Percentiles rank a stretch among this genome's conserved stretches.
phyloP scores from a whole-genome alignment of 495 filamentous ascomycete genomes.

The Parachaetomium inaequale region DNA sequence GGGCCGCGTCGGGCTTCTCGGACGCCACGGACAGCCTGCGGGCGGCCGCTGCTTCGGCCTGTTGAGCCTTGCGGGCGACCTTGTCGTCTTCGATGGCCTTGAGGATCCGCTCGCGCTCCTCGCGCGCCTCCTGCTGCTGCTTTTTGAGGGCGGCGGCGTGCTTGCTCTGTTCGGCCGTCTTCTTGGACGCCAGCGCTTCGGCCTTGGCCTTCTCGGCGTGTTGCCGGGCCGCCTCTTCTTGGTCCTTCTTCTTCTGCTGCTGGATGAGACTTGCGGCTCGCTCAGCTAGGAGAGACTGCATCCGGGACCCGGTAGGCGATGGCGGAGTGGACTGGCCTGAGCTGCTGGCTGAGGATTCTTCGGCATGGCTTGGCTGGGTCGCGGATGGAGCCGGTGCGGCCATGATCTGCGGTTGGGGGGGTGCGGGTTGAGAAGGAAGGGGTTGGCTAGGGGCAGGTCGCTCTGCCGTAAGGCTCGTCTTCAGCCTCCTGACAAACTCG shows the following conservation, averaged over 20 bases:
- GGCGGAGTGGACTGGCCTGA: conserved; percentile 22
- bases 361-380: conserved; percentile 1
- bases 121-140: conserved; percentile 51
- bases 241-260: conserved; percentile 30
- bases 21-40: conserved; percentile 18
- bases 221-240: conserved; percentile 30
- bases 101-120: conserved; percentile 59
- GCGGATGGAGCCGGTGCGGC: conserved; percentile 9
- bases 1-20: conserved; percentile 8
- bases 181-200: conserved; percentile 35
- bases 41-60: conserved; percentile 47
- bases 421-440: background rate
- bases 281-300: conserved; percentile 28
- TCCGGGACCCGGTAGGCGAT: conserved; percentile 19
- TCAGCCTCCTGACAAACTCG: conserved; percentile 53
- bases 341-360: conserved; percentile 9
- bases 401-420: background rate
- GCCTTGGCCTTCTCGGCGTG: conserved; percentile 33
- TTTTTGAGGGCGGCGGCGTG: conserved; percentile 52
- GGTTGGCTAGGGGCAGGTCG: background rate
- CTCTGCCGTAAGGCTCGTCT: conserved; percentile 32
- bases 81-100: conserved; percentile 66
- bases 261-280: conserved; percentile 24
- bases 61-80: conserved; percentile 53
- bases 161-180: conserved; percentile 29